Percentiles rank a stretch among this genome's conserved stretches.
phyloP scores from a whole-genome alignment of 768 basidiomycete species.

The Lactarius vividus region DNA sequence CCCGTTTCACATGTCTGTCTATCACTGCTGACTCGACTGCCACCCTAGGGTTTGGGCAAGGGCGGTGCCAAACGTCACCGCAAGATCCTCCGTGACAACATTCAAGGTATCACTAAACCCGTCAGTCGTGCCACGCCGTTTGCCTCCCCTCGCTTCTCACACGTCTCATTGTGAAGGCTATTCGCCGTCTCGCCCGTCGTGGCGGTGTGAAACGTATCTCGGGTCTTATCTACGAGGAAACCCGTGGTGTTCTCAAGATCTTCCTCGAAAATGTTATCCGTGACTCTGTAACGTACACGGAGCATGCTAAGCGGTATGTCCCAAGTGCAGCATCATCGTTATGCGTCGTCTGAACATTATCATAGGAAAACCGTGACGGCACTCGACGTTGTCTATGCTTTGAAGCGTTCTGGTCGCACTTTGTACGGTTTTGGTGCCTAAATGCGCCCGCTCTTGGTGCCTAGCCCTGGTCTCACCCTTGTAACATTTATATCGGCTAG shows the following conservation, averaged over 20 bases:
- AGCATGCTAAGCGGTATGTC: constrained; percentile 59
- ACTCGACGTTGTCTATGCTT: constrained; percentile 50
- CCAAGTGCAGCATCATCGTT: neutral
- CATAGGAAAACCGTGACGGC: constrained; percentile 49
- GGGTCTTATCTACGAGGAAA: constrained; percentile 94
- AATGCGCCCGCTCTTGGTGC: neutral
- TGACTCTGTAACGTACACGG: constrained; percentile 68
- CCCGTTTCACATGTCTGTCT: constrained; percentile 16
- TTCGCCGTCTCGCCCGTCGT: constrained; percentile 94
- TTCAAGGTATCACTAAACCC: constrained; percentile 60
- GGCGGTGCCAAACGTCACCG: constrained; percentile 95
- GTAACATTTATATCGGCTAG: constrained; percentile 11
- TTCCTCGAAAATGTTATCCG: constrained; percentile 84
- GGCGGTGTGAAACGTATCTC: constrained; percentile 98
- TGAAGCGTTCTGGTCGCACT: constrained; percentile 49
- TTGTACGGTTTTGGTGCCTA: constrained; percentile 56
- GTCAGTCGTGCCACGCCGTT: constrained; percentile 23
- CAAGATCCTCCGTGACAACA: constrained; percentile 88
- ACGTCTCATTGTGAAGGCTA: constrained; percentile 52
- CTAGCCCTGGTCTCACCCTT: neutral
- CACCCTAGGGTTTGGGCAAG: constrained; percentile 82
- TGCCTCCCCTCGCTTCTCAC: constrained; percentile 27
- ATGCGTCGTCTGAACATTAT: constrained; percentile 47
- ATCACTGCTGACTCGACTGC: constrained; percentile 15
- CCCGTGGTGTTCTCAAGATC: constrained; percentile 91